Evolutionary conservation across 2,329 filamentous ascomycete species (phyloP), one percentile per base, ranked within the genome.

Genomic region (Diaporthe eres): DNA sequence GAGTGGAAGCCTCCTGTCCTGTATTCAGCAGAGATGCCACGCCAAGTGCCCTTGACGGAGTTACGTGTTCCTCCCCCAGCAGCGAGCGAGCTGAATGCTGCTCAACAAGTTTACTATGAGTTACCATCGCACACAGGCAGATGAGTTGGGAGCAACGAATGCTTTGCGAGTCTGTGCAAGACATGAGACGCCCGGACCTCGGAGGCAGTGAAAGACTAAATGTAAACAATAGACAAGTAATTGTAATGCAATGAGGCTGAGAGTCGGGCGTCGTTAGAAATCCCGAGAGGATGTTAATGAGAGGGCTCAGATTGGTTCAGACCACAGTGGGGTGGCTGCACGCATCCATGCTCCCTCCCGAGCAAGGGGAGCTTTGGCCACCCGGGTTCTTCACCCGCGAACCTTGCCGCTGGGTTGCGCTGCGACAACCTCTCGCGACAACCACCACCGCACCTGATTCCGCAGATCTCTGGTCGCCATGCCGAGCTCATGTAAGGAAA

Each of bases 401-500:
- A 55, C 9, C 49, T 42, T 22, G 49, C 9, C 49, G 19, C 19
- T 10, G 42, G 15, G 31, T n/a, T 39, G 47, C 47, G 3, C 25
- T 53, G 63, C 34, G 49, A 55, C 10, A 53, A 70, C 31, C 34
- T 70, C n/a, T 70, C 3, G 34, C 34, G 47, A 65, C 71, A 44
- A 61, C 9, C 37, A 55, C 47, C 37, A 65, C 60, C 65, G 34
- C 49, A 63, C 37, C 34, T 76, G 63, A 68, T 73, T 47, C 39
- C 4, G 4, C 17, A 10, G 25, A 25, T 37, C 39, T 22, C 44
- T 31, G 63, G 58, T 73, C 84, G 88, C 84, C 73, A 98, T 98
- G 97, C 96, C 96, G 75, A 95, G 94, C 85, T 98, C 96, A 78
- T 99, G 97, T 88, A 95, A 96, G 91, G 96, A 98, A 85, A 94